Percentiles rank a stretch among this genome's conserved stretches.
These are phyloP conservation scores for Lactarius akahatsu DNA, from an alignment of 768 basidiomycete species.

Conservation along the genomic window DNA sequence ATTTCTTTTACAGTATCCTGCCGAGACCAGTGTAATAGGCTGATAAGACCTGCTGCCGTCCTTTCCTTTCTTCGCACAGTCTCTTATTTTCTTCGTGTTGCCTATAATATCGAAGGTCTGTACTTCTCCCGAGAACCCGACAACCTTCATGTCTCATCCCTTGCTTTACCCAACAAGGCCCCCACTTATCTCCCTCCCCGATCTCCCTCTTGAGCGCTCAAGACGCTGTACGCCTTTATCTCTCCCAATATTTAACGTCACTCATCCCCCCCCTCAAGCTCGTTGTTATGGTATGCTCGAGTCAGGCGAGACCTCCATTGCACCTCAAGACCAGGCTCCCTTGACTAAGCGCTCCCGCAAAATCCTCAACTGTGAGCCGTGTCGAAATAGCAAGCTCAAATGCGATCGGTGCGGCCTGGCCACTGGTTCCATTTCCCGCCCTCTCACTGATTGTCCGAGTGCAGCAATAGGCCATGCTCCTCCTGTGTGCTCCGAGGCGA, in stretches of 20 bases:
- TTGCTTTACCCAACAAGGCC: conserved; percentile 26
- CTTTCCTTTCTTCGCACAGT: conserved; percentile 16
- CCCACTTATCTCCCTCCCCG: conserved; percentile 28
- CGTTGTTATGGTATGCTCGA: conserved; percentile 29
- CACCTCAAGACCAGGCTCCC: conserved; percentile 23
- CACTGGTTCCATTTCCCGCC: neutral
- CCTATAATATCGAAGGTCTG: conserved; percentile 19
- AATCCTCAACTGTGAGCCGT: conserved; percentile 30
- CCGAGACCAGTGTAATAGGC: conserved; percentile 23
- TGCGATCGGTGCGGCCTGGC: conserved; percentile 24
- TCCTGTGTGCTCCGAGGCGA: conserved; percentile 29
- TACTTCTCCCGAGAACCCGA: conserved; percentile 27
- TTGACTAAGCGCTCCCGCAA: conserved; percentile 28
- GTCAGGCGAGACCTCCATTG: conserved; percentile 28
- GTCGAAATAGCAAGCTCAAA: conserved; percentile 31
- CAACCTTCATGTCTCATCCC: conserved; percentile 28
- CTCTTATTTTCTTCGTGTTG: conserved; percentile 16
- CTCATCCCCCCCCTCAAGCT: conserved; percentile 23
- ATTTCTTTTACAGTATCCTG: conserved; percentile 14
- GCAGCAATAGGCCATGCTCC: conserved; percentile 29
- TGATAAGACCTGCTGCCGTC: conserved; percentile 25
- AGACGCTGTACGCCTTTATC: conserved; percentile 20
- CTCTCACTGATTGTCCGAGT: neutral
- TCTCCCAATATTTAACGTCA: conserved; percentile 23
- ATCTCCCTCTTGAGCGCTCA: conserved; percentile 27